Base-by-base conservation (phyloP, 192 early-diverging fungal genomes). In the Coemansia sp. region DNA sequence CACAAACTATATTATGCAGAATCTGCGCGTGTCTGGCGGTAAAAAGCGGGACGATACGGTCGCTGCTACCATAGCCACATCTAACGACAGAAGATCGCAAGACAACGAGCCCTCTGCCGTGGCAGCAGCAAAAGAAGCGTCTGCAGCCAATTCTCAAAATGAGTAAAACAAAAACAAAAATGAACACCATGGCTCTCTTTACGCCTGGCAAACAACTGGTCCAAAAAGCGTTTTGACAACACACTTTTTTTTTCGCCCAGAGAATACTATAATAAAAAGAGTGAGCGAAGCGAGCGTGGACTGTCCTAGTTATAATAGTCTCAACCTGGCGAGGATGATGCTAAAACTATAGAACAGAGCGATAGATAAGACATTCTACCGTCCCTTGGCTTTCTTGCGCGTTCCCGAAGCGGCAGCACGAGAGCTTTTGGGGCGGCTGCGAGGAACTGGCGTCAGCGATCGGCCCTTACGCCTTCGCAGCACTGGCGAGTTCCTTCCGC, bases 1-100 rank as follows among this genome's bases (percentile, higher is more conserved):
- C 11, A 81, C 87, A 29, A 66, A 71, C 35, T 75, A 75, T 36
- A 70, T 83, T 57, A 46, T 83, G 69, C 65, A 76, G 38, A 70
- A 67, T 42, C 62, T 83, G 71, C 70, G 71, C 40, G 67, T 67
- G 40, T 61, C 79, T 1, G 59, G 35, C 20, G 56, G 41, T 45
- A 57, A 48, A 20, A 62, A 65, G 6, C 56, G 48, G 5, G 75
- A 82, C 46, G 71, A 82, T 20, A 76, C 74, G 1, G 74, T 59
- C 4, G 74, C 74, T 6, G 75, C 74, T 10, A 76, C 74, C 2
- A 52, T 75, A 10, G 78, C 78, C 8, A 69, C 78, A 2, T 75
- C 78, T 1, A 60, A 62, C 8, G 78, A 67, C 63, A 68, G 38
- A 41, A 58, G 36, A 50, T 75, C 78, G 19, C 66, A 66, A 36